These are phyloP conservation scores for Vanrija sp. DNA, from an alignment of 1,284 basidiomycete species.

Conservation along the genomic window DNA sequence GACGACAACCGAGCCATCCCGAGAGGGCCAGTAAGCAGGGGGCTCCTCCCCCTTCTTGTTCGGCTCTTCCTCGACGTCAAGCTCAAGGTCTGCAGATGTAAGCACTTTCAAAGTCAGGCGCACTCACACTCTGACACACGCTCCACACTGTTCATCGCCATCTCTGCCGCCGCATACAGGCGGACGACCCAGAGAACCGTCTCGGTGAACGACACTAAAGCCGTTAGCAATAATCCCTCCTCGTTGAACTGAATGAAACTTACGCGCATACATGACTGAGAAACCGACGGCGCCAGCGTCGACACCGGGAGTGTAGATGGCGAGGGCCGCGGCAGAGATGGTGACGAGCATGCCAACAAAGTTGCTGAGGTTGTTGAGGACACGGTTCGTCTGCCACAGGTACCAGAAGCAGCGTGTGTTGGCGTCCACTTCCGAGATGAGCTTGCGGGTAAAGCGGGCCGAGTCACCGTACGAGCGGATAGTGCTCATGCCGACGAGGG, in stretches of 20 bases:
- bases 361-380: conserved; percentile 51
- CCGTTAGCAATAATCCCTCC: background rate
- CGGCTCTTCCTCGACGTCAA: conserved; percentile 52
- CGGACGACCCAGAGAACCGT: conserved; percentile 52
- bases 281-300: conserved; percentile 47
- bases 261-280: conserved; percentile 41
- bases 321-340: conserved; percentile 49
- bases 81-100: conserved; percentile 37
- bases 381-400: conserved; percentile 51
- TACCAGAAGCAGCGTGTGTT: conserved; percentile 50
- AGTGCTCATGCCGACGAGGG: conserved; percentile 51
- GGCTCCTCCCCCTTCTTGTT: conserved; percentile 49
- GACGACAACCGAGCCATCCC: conserved; percentile 50
- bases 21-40: conserved; percentile 53
- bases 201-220: conserved; percentile 48
- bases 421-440: conserved; percentile 51
- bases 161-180: conserved; percentile 51
- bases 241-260: conserved; percentile 7
- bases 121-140: conserved; percentile 52
- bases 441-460: conserved; percentile 50
- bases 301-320: conserved; percentile 44
- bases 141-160: conserved; percentile 51
- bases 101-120: background rate
- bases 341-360: conserved; percentile 51
- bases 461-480: conserved; percentile 55